A percentile compares a stretch with the other conserved stretches of the same genome.
These are phyloP conservation scores for Coemansia interrupta DNA, from an alignment of 192 early-diverging fungal genomes.

Conservation along the genomic window DNA sequence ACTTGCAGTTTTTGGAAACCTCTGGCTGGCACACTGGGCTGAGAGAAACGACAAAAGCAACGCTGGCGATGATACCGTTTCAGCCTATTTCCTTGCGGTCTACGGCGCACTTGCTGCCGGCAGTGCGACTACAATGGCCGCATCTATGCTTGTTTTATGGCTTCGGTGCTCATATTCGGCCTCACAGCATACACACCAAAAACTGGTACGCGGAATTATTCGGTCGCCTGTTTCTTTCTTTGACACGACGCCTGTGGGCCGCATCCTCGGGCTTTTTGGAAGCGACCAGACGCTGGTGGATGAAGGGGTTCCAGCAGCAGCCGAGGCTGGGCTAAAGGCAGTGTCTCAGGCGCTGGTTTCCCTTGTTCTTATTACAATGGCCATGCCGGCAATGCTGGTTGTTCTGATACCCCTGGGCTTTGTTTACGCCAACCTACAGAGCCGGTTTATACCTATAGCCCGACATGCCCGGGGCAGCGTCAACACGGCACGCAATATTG, in stretches of 20 bases:
- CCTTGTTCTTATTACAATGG: too few relatives aligned
- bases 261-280: conserved; percentile 67
- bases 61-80: conserved; percentile 3
- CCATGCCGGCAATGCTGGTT: too few relatives aligned
- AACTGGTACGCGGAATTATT: conserved; percentile 63
- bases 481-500: conserved; percentile 59
- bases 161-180: conserved; percentile 75
- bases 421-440: too few relatives aligned
- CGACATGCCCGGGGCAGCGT: conserved; percentile 78
- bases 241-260: conserved; percentile 71
- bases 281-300: conserved; percentile 56
- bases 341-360: too few relatives aligned
- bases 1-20: conserved; percentile 58
- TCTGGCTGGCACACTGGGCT: conserved; percentile 76
- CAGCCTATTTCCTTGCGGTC: conserved; percentile 62
- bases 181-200: conserved; percentile 60
- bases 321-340: conserved; percentile 47
- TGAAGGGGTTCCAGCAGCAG: conserved; percentile 32
- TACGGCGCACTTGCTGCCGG: conserved; percentile 75
- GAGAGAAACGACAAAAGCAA: conserved; percentile 49
- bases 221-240: conserved; percentile 75
- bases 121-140: conserved; percentile 64
- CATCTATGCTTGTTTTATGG: conserved; percentile 78
- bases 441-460: too few relatives aligned
- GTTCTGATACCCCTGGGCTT: too few relatives aligned